phyloP scores from a whole-genome alignment of 2,329 filamentous ascomycete genomes.

The Neonectria ditissima region DNA sequence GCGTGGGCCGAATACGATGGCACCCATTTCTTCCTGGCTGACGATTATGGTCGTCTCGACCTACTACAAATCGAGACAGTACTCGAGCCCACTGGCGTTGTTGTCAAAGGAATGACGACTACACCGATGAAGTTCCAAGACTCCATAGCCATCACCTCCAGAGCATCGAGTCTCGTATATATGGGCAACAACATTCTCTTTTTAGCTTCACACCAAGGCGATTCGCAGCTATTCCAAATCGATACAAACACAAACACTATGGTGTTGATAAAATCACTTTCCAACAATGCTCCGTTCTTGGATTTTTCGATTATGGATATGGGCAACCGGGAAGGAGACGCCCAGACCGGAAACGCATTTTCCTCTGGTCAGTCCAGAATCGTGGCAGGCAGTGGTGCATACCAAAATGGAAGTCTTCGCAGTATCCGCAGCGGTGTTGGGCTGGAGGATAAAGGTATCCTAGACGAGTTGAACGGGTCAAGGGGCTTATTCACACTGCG shows the following conservation, averaged over 20 bases:
- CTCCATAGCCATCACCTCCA: constrained; percentile 66
- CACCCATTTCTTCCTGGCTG: constrained; percentile 86
- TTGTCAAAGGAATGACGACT: constrained; percentile 80
- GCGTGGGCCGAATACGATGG: constrained; percentile 89
- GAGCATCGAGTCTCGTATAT: constrained; percentile 83
- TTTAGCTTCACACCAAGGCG: constrained; percentile 91
- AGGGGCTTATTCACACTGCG: constrained; percentile 78
- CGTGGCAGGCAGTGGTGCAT: constrained; percentile 91
- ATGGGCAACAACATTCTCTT: constrained; percentile 80
- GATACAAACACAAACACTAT: constrained; percentile 59
- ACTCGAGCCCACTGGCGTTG: constrained; percentile 72
- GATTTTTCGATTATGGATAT: constrained; percentile 98
- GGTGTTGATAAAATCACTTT: constrained; percentile 74
- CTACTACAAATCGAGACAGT: constrained; percentile 82
- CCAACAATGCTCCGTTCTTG: constrained; percentile 89
- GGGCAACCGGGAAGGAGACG: constrained; percentile 84
- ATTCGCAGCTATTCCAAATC: constrained; percentile 83
- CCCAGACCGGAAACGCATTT: constrained; percentile 83
- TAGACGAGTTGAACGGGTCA: constrained; percentile 82
- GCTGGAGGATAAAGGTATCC: constrained; percentile 84
- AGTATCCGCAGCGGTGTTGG: constrained; percentile 95
- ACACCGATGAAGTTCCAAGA: constrained; percentile 53
- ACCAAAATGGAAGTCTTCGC: constrained; percentile 86
- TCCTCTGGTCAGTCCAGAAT: constrained; percentile 95
- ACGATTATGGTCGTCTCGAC: constrained; percentile 89